Percentiles rank a stretch among this genome's conserved stretches.
Conservation (phyloP, 768 basidiomycete genomes). For the Chalciporus piperatus region DNA sequence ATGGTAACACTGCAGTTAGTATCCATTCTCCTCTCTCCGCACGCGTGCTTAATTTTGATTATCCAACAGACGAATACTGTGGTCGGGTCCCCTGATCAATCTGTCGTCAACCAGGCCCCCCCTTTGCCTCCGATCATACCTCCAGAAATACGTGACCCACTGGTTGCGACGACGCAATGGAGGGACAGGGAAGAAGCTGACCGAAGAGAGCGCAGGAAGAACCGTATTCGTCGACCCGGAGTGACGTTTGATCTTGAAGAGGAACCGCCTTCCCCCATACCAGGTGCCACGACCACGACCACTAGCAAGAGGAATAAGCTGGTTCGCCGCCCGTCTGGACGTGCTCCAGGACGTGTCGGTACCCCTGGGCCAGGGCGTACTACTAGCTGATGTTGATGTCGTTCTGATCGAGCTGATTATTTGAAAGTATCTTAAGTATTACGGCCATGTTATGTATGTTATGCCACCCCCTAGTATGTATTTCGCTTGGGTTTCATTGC, state of each 20-base stretch:
- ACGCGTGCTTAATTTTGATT: slow-evolving; percentile 2
- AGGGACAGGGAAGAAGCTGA: slow-evolving; percentile 60
- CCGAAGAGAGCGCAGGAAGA: slow-evolving; percentile 36
- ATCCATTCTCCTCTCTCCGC: neutral
- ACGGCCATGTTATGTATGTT: slow-evolving; percentile 27
- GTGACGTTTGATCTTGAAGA: slow-evolving; percentile 65
- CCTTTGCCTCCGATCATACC: slow-evolving; percentile 41
- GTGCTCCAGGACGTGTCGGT: slow-evolving; percentile 23
- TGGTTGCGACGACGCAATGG: slow-evolving; percentile 67
- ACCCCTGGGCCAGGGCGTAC: slow-evolving; percentile 25
- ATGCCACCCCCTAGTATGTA: slow-evolving; percentile 28
- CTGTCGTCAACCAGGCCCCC: slow-evolving; percentile 58
- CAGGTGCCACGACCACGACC: slow-evolving; percentile 19
- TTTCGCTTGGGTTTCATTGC: slow-evolving; percentile 13
- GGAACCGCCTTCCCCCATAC: slow-evolving; percentile 43
- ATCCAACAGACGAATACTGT: slow-evolving; percentile 60
- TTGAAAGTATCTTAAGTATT: slow-evolving; percentile 24
- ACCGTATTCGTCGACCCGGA: slow-evolving; percentile 52
- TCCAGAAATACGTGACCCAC: slow-evolving; percentile 63
- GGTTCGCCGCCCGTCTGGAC: slow-evolving; percentile 30
- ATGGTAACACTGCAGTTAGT: slow-evolving; percentile 72
- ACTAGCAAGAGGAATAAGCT: slow-evolving; percentile 28
- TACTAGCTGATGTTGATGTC: slow-evolving; percentile 22
- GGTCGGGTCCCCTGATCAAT: slow-evolving; percentile 71
- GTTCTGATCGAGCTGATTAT: neutral